phyloP scores from a whole-genome alignment of 139 green algal genomes.

The Tetradesmus lagerheimii region DNA sequence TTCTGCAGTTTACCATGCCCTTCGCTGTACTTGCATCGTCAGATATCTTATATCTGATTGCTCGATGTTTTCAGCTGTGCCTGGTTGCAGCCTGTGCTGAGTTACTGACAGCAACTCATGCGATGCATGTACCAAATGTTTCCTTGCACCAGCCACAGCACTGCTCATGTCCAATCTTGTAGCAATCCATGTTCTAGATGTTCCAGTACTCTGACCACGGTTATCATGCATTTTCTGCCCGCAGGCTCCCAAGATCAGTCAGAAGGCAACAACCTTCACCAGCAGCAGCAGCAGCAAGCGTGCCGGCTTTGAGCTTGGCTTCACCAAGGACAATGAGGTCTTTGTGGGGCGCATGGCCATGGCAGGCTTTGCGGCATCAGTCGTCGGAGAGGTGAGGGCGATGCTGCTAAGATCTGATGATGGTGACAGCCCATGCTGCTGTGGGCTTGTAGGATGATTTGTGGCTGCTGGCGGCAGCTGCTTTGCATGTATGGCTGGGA shows the following conservation, averaged over 20 bases:
- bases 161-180: too few species aligned
- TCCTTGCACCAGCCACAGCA: neutral
- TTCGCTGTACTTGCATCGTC: too few species aligned
- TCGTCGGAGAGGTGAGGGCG: conserved; percentile 64
- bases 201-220: too few species aligned
- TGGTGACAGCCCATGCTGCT: too few species aligned
- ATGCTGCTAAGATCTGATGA: neutral
- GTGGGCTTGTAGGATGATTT: too few species aligned
- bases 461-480: too few species aligned
- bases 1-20: neutral
- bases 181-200: too few species aligned
- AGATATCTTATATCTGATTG: neutral
- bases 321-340: conserved; percentile 78
- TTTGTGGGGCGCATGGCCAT: conserved; percentile 86
- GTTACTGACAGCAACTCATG: neutral
- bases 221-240: neutral
- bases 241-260: neutral
- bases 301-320: conserved; percentile 49
- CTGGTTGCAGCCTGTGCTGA: neutral
- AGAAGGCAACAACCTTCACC: neutral
- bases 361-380: conserved; percentile 75
- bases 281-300: neutral
- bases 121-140: neutral
- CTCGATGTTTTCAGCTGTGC: too few species aligned
- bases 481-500: neutral